These are phyloP conservation scores for Aspergillus ochraceoroseus DNA, from an alignment of 2,329 filamentous ascomycete genomes.

Conservation along the genomic window DNA sequence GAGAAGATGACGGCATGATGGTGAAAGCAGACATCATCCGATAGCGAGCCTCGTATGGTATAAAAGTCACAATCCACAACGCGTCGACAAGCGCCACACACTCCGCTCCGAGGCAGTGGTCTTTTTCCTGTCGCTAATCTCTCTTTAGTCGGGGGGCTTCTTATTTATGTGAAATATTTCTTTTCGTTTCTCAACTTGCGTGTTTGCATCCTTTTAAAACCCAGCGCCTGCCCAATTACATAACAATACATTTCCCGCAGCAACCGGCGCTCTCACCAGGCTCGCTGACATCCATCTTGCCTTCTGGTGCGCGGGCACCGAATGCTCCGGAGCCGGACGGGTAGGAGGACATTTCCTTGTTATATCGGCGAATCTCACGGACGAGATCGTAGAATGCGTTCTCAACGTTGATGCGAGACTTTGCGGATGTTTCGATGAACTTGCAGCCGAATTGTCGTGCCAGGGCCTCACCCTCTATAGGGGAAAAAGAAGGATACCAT, in stretches of 20 bases:
- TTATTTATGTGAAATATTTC: slow-evolving; percentile 17
- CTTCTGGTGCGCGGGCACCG: slow-evolving; percentile 55
- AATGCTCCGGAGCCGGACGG: slow-evolving; percentile 62
- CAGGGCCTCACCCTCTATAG: slow-evolving; percentile 78
- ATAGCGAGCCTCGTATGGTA: slow-evolving; percentile 26
- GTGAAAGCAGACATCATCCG: slow-evolving; percentile 30
- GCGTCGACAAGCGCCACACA: slow-evolving; percentile 21
- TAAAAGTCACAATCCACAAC: slow-evolving; percentile 24
- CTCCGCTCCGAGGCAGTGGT: slow-evolving; percentile 20
- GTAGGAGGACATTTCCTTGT: slow-evolving; percentile 94
- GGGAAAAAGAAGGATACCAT: slow-evolving; percentile 10
- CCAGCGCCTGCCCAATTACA: slow-evolving; percentile 47
- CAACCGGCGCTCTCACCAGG: slow-evolving; percentile 58
- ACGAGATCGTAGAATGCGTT: slow-evolving; percentile 98
- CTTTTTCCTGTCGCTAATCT: slow-evolving; percentile 20
- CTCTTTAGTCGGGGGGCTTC: slow-evolving; percentile 17
- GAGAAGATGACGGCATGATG: slow-evolving; percentile 38
- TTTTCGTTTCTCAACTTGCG: slow-evolving; percentile 24
- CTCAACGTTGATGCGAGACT: slow-evolving; percentile 96
- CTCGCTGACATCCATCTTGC: slow-evolving; percentile 70
- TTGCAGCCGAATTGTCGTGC: slow-evolving; percentile 89
- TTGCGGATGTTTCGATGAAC: slow-evolving; percentile 98
- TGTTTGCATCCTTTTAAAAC: slow-evolving; percentile 20
- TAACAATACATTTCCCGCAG: slow-evolving; percentile 80
- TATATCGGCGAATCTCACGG: slow-evolving; percentile 94